Percentiles rank a stretch among this genome's conserved stretches.
phyloP scores from a whole-genome alignment of 139 green algal species.

The Yamagishiella unicocca region DNA sequence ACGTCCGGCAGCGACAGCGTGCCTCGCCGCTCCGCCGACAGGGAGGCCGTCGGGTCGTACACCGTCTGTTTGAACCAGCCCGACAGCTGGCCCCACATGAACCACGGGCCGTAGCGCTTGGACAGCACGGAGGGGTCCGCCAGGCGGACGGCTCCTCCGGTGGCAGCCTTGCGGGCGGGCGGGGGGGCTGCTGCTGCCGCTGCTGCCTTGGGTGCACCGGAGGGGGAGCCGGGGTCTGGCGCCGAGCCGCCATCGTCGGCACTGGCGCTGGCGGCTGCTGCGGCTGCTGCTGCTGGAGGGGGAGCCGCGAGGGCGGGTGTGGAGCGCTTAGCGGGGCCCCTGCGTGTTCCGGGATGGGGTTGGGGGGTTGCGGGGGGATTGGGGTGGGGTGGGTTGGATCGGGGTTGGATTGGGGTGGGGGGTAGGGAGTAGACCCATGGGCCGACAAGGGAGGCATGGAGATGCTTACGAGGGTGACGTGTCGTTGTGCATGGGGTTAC shows the following conservation, averaged over 20 bases:
- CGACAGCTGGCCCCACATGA: slow-evolving; percentile 90
- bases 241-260: not conserved
- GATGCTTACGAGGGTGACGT: too few relatives aligned
- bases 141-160: not conserved
- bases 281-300: not conserved
- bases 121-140: slow-evolving; percentile 49
- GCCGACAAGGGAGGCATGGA: too few relatives aligned
- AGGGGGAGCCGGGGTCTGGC: not conserved
- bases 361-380: too few relatives aligned
- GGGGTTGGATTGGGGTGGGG: too few relatives aligned
- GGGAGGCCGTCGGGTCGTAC: slow-evolving; percentile 85
- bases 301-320: too few relatives aligned
- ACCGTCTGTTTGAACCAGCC: slow-evolving; percentile 95
- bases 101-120: slow-evolving; percentile 87
- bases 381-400: too few relatives aligned
- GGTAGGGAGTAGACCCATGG: too few relatives aligned
- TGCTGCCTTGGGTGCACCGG: not conserved
- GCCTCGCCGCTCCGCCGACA: slow-evolving; percentile 87
- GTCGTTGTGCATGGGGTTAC: too few relatives aligned
- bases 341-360: too few relatives aligned
- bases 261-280: not conserved
- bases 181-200: not conserved
- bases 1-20: slow-evolving; percentile 90
- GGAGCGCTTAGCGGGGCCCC: too few relatives aligned
- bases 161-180: too few relatives aligned